Evolutionary conservation across 352 stramenopile species (phyloP).

Genomic region (Pythium pectinolyticum): DNA sequence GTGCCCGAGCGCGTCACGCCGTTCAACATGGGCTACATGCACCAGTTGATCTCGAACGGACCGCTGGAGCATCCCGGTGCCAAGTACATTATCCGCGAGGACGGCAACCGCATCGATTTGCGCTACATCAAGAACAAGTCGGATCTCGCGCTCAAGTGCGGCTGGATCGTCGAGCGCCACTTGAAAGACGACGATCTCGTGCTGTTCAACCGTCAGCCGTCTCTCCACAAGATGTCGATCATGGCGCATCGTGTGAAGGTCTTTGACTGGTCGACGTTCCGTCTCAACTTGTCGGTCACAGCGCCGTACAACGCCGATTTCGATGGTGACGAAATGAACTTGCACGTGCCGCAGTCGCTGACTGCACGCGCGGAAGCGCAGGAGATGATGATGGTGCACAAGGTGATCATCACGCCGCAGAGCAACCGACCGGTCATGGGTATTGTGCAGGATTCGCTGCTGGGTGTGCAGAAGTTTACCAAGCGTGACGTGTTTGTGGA

Average conservation of each 20-base stretch:
- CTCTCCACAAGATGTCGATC: conserved; percentile 99
- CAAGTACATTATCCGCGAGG: conserved; percentile 98
- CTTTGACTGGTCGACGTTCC: conserved; percentile 99
- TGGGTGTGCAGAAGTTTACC: conserved; percentile 98
- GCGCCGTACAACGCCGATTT: conserved; percentile 99
- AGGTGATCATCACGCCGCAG: conserved; percentile 98
- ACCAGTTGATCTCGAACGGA: conserved; percentile 95
- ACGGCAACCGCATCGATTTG: conserved; percentile 97
- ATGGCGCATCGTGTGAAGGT: conserved; percentile 99
- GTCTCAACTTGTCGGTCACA: conserved; percentile 98
- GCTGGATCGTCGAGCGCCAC: conserved; percentile 99
- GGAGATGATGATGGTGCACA: conserved; percentile 98
- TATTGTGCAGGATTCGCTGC: conserved; percentile 97
- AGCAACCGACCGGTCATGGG: conserved; percentile 99
- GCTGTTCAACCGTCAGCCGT: conserved; percentile 99
- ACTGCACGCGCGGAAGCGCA: conserved; percentile 96
- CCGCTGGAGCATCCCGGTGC: conserved; percentile 96
- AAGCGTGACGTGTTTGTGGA: conserved; percentile 98
- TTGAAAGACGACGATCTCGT: conserved; percentile 98
- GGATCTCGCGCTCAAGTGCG: conserved; percentile 94
- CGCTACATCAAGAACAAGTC: conserved; percentile 98
- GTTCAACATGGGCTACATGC: conserved; percentile 97
- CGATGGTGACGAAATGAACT: conserved; percentile 99
- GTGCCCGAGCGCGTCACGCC: conserved; percentile 98
- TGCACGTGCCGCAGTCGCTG: conserved; percentile 98